Base-by-base conservation (phyloP, 2,329 filamentous ascomycete species). In the Pseudogymnoascus sp. region DNA sequence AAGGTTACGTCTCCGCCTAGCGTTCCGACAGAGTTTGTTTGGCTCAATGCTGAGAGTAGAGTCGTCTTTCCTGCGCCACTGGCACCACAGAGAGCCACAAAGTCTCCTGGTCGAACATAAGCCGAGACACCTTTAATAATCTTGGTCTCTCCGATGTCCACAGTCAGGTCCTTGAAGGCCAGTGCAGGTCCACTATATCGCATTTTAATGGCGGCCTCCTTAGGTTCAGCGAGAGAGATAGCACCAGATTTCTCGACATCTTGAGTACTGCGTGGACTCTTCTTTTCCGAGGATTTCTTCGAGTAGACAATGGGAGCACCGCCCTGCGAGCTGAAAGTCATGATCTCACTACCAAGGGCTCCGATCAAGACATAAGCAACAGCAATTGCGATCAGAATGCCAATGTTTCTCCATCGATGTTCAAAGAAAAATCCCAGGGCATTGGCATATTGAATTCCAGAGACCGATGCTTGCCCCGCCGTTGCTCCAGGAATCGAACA, bases 21-120 rank as follows among this genome's bases (percentile, higher is more conserved):
- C 2, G 21, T 21, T 21, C 21, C 21, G 21, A 21, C 21, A 21
- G 21, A 21, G 21, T 21, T 21, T 21, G 21, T 21, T 21, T 21
- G 21, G 21, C 21, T 21, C 21, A 21, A 21, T 21, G 21, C 21
- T 21, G 96, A 77, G 24, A 47, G 21, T 47, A 96, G 81, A 1
- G 91, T 95, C 11, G 92, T 96, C 74, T 96, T 96, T 62, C 91
- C 91, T 17, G 92, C 91, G 66, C 92, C 92, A 33, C 44, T 70
- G 17, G 68, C 68, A 11, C 68, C 69, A 85, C 88, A 88, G 0
- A 88, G 76, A 26, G 85, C 86, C 31, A 84, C 88, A 44, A 87
- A 73, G 58, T 83, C 87, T 63, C 86, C 86, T n/a, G 86, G 86
- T 71, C 88, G 87, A 65, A 89, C 85, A 83, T 88, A 95, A 2